phyloP scores from a whole-genome alignment of 2,329 filamentous ascomycete genomes.

The Orbilia javanica region DNA sequence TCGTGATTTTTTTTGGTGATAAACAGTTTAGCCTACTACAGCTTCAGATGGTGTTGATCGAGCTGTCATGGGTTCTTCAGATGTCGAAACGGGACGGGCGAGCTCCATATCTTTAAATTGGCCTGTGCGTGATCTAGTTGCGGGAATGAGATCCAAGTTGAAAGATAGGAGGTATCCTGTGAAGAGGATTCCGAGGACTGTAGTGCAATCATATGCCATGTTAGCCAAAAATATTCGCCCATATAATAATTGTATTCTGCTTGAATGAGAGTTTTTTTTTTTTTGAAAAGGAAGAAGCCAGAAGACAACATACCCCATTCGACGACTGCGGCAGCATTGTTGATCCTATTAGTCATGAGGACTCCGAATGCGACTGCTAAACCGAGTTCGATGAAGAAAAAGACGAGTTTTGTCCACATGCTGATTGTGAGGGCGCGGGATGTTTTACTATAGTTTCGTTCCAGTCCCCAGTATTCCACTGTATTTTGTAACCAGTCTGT shows the following conservation, averaged over 20 bases:
- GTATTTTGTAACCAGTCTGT: slow-evolving; percentile 30
- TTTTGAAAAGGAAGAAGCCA: slow-evolving; percentile 5
- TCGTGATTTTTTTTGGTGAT: no score
- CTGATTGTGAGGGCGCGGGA: slow-evolving; percentile 79
- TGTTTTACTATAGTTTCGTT: slow-evolving; percentile 75
- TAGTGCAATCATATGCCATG: slow-evolving; percentile 68
- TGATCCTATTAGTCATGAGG: slow-evolving; percentile 68
- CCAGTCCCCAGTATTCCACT: slow-evolving; percentile 61
- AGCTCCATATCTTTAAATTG: slow-evolving; percentile 51
- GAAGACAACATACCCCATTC: slow-evolving; percentile 72
- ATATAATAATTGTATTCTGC: background rate
- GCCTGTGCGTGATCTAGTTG: slow-evolving; percentile 33
- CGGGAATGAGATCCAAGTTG: slow-evolving; percentile 65
- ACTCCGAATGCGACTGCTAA: slow-evolving; percentile 78
- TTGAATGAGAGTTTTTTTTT: no score
- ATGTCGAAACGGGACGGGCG: slow-evolving; percentile 14
- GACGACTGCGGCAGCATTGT: slow-evolving; percentile 79
- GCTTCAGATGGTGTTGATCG: no score
- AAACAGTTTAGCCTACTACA: no score
- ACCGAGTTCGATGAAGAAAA: slow-evolving; percentile 82
- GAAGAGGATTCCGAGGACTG: slow-evolving; percentile 81
- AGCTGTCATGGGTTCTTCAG: no score
- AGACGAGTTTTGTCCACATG: slow-evolving; percentile 88
- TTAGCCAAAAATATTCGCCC: slow-evolving; percentile 1
- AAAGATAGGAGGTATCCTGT: slow-evolving; percentile 90